These are phyloP conservation scores for Boletus rubescentipes DNA, from an alignment of 768 basidiomycete species.

Conservation along the genomic window DNA sequence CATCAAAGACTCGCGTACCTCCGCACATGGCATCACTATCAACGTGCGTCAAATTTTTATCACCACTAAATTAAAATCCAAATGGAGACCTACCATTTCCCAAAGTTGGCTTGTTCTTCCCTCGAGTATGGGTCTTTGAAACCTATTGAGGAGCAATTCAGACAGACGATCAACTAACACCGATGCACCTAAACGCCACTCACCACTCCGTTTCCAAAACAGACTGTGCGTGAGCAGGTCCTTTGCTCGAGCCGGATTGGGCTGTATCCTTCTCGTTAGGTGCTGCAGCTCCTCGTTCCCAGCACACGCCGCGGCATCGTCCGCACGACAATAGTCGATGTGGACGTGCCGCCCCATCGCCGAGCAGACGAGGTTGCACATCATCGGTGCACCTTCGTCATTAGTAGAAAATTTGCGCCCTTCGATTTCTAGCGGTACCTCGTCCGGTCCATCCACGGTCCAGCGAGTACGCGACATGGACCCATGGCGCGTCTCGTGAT, in stretches of 20 bases:
- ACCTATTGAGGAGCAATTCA: constrained; percentile 30
- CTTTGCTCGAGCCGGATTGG: constrained; percentile 47
- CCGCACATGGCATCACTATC: constrained; percentile 50
- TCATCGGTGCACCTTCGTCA: constrained; percentile 62
- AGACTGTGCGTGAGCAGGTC: constrained; percentile 54
- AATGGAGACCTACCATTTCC: constrained; percentile 44
- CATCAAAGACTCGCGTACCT: constrained; percentile 32
- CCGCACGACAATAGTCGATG: constrained; percentile 53
- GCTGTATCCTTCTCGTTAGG: constrained; percentile 40
- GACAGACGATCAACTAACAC: neutral
- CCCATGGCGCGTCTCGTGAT: constrained; percentile 63
- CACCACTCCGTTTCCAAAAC: constrained; percentile 61
- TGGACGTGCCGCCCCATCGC: constrained; percentile 58
- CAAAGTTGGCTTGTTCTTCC: constrained; percentile 55
- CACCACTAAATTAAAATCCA: neutral
- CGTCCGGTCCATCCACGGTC: constrained; percentile 54
- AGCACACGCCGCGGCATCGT: constrained; percentile 36
- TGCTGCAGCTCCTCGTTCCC: constrained; percentile 47
- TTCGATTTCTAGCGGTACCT: constrained; percentile 48
- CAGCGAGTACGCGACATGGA: constrained; percentile 61
- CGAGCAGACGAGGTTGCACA: constrained; percentile 59
- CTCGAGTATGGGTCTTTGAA: constrained; percentile 65
- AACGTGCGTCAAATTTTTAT: neutral
- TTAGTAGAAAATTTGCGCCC: constrained; percentile 53
- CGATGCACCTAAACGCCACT: neutral